Evolutionary conservation across 2,329 filamentous ascomycete genomes (phyloP).

Genomic region (Beauveria medogensis): DNA sequence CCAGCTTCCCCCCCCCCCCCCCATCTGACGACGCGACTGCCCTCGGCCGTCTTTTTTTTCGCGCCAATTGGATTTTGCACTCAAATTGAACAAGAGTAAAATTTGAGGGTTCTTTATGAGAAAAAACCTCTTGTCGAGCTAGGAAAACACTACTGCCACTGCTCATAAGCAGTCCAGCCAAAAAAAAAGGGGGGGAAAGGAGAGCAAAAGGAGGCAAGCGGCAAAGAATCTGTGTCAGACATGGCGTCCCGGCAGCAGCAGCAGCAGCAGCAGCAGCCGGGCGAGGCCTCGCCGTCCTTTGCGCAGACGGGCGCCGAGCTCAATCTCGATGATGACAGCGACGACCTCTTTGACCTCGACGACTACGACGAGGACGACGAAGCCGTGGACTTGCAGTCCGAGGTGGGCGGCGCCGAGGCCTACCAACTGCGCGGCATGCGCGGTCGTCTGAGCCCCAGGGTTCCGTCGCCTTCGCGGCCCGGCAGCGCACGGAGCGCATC

Average conservation of each 20-base stretch:
- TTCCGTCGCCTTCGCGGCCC: not conserved
- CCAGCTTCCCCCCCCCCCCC: too few relatives aligned
- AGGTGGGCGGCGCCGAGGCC: conserved; percentile 22
- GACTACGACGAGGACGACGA: conserved; percentile 15
- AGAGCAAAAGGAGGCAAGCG: too few relatives aligned
- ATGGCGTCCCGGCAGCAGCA: conserved; percentile 19
- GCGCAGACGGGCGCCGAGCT: conserved; percentile 32
- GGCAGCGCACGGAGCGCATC: conserved; percentile 11
- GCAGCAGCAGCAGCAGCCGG: too few relatives aligned
- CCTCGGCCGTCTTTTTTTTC: not conserved
- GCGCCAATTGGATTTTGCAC: not conserved
- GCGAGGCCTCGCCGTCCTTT: conserved; percentile 27
- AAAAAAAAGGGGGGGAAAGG: too few relatives aligned
- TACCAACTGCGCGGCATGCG: conserved; percentile 24
- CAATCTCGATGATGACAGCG: conserved; percentile 27
- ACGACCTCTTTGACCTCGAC: conserved; percentile 15
- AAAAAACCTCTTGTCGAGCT: too few relatives aligned
- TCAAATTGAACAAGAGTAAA: too few relatives aligned
- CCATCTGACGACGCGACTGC: not conserved
- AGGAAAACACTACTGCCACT: not conserved
- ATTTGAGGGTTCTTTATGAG: too few relatives aligned
- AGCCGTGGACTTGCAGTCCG: conserved; percentile 20
- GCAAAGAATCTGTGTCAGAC: too few relatives aligned
- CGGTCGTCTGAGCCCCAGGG: not conserved
- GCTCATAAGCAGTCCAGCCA: not conserved